Conservation (phyloP, 768 basidiomycete species). For the Lactifluus hygrophoroides region DNA sequence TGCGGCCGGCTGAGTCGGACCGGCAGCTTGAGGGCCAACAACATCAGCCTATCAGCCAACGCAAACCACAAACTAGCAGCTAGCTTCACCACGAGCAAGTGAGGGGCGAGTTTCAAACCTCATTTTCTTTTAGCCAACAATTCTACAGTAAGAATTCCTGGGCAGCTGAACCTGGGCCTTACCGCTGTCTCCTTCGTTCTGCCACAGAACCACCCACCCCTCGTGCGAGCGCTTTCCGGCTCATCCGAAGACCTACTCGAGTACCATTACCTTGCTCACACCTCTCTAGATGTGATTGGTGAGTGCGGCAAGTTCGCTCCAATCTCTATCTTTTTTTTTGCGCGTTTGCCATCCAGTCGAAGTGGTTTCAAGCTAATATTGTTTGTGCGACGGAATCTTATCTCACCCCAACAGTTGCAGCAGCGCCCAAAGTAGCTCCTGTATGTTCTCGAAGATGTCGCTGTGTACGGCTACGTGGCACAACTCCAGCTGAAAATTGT, state of each 20-base stretch:
- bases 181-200: constrained; percentile 84
- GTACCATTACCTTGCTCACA: constrained; percentile 89
- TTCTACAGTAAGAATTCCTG: constrained; percentile 57
- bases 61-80: too few relatives aligned
- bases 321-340: background rate
- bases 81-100: too few relatives aligned
- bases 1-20: too few relatives aligned
- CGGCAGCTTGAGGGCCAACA: too few relatives aligned
- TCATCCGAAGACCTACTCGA: constrained; percentile 56
- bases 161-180: constrained; percentile 46
- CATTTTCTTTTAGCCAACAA: too few relatives aligned
- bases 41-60: too few relatives aligned
- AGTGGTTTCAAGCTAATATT: background rate
- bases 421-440: constrained; percentile 45
- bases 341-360: background rate
- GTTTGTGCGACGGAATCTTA: too few relatives aligned
- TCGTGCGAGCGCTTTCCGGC: constrained; percentile 63
- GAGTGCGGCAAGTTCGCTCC: constrained; percentile 61
- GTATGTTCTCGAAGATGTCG: constrained; percentile 77
- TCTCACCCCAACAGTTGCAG: constrained; percentile 31
- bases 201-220: constrained; percentile 71
- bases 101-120: too few relatives aligned
- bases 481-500: constrained; percentile 85
- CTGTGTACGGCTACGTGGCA: constrained; percentile 69
- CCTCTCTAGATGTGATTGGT: constrained; percentile 83